Evolutionary conservation across 2,329 filamentous ascomycete genomes (phyloP).

Genomic region (Taxawa tesnikishii): DNA sequence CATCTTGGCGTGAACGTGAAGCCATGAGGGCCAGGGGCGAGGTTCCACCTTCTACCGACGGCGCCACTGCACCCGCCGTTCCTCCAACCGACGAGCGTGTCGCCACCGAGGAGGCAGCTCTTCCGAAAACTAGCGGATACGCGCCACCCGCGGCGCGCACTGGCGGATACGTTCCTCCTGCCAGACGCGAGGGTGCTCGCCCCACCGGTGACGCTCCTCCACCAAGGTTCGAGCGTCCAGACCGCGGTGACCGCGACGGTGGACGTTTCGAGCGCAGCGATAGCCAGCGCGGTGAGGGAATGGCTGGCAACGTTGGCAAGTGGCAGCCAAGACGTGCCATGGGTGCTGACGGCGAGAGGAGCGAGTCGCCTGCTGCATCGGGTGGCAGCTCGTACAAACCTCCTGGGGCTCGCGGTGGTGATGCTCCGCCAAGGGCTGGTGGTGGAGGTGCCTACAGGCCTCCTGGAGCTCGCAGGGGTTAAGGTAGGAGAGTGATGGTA

Average conservation of each 20-base stretch:
- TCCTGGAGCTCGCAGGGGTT: too few species aligned
- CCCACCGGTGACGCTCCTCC: slow-evolving; percentile 16
- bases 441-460: slow-evolving; percentile 3
- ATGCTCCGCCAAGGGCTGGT: slow-evolving; percentile 8
- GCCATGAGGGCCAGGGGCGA: slow-evolving; percentile 31
- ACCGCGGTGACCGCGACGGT: too few species aligned
- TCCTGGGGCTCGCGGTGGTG: slow-evolving; percentile 11
- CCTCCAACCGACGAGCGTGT: slow-evolving; percentile 20
- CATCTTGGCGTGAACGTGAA: slow-evolving; percentile 64
- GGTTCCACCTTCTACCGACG: slow-evolving; percentile 19
- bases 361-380: slow-evolving; percentile 9
- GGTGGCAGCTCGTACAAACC: slow-evolving; percentile 14
- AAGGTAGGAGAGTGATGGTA: too few species aligned
- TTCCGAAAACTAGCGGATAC: slow-evolving; percentile 29
- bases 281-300: too few species aligned
- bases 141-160: slow-evolving; percentile 28
- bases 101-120: slow-evolving; percentile 24
- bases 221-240: slow-evolving; percentile 13
- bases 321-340: slow-evolving; percentile 8
- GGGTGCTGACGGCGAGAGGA: slow-evolving; percentile 11
- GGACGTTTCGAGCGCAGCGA: slow-evolving; percentile 9
- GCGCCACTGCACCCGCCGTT: slow-evolving; percentile 19
- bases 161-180: slow-evolving; percentile 34
- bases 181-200: slow-evolving; percentile 22
- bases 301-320: slow-evolving; percentile 3